phyloP scores from a whole-genome alignment of 2,329 filamentous ascomycete genomes.

The Dothideomycetes sp. region DNA sequence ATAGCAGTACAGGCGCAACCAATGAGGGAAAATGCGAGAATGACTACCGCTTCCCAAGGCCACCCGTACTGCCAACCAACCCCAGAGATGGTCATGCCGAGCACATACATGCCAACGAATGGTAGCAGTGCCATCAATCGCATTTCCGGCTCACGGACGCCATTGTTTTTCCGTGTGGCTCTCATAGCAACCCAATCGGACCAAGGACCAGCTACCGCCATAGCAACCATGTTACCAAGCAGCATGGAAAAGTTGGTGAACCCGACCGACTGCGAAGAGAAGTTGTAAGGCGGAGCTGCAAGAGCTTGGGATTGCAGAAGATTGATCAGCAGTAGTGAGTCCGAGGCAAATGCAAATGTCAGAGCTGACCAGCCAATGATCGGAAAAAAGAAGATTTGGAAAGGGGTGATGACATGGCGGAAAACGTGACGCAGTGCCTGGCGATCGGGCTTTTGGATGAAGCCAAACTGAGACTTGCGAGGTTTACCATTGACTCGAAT shows the following conservation, averaged over 20 bases:
- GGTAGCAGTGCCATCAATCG: constrained; percentile 43
- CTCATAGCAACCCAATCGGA: constrained; percentile 41
- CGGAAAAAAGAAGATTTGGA: neutral
- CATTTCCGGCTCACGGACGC: constrained; percentile 50
- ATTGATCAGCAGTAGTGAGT: neutral
- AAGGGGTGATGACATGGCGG: neutral
- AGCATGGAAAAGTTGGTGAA: constrained; percentile 39
- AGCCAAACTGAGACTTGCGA: neutral
- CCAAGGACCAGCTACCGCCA: constrained; percentile 41
- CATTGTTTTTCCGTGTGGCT: constrained; percentile 41
- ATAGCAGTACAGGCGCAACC: neutral
- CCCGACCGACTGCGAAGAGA: constrained; percentile 32
- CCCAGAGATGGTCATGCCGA: constrained; percentile 24
- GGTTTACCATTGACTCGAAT: neutral
- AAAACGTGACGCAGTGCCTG: neutral
- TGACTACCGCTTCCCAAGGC: neutral
- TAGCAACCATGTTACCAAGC: constrained; percentile 30
- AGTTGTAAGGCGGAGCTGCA: constrained; percentile 33
- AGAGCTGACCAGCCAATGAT: constrained; percentile 1
- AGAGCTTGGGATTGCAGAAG: neutral
- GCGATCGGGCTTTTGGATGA: neutral
- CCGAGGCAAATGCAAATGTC: neutral
- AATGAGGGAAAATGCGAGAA: neutral
- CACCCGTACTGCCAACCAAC: constrained; percentile 13
- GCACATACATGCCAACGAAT: constrained; percentile 39